These are phyloP conservation scores for Solanum clarkiae DNA, from an alignment of 257 asterid genomes.

Conservation along the genomic window DNA sequence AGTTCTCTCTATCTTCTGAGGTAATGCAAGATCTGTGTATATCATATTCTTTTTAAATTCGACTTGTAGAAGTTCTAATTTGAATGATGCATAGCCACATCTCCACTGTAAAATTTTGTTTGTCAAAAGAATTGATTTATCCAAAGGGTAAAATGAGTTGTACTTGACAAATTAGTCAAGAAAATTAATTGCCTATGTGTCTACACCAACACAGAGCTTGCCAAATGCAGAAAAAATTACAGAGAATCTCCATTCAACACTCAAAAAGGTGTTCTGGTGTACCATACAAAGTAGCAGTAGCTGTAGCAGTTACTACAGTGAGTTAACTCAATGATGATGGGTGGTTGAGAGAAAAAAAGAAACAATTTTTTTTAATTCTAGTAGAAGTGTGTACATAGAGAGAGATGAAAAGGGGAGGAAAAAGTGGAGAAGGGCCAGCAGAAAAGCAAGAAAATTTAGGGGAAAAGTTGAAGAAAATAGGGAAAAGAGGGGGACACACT, in stretches of 20 bases:
- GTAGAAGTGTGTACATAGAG: conserved; percentile 11
- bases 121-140: neutral
- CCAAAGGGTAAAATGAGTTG: neutral
- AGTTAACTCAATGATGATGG: neutral
- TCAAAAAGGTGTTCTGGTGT: neutral
- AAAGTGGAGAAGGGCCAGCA: conserved; percentile 53
- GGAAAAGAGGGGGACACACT: conserved; percentile 66
- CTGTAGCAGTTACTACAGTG: neutral
- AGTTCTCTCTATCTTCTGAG: too few species aligned
- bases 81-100: too few species aligned
- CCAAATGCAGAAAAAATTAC: neutral
- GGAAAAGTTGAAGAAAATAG: conserved; percentile 77
- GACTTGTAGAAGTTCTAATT: too few species aligned
- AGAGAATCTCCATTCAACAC: neutral
- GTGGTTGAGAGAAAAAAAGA: neutral
- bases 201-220: neutral
- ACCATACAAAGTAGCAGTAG: neutral
- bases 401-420: conserved; percentile 44
- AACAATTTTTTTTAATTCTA: conserved; percentile 3
- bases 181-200: neutral
- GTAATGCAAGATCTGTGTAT: too few species aligned
- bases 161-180: neutral
- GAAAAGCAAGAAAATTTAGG: conserved; percentile 61
- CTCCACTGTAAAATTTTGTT: neutral
- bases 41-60: too few species aligned